Conservation (phyloP, 306 rosid genomes). For the Rosa chinensis region DNA sequence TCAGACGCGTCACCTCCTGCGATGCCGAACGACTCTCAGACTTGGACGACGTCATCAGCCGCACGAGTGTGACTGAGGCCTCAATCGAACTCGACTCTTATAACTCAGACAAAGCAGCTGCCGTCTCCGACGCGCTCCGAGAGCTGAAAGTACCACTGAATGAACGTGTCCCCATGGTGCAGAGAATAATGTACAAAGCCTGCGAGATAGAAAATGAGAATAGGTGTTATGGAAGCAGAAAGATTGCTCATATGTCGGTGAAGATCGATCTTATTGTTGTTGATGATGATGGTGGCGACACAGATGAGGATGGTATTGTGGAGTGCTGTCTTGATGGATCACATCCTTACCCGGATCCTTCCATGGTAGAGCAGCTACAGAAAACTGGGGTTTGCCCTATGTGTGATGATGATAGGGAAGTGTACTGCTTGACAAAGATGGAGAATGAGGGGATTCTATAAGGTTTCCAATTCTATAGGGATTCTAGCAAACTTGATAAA, state of each 20-base stretch:
- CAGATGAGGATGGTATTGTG: neutral
- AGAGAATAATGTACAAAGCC: neutral
- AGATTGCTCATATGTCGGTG: neutral
- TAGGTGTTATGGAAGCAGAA: neutral
- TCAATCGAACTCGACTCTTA: neutral
- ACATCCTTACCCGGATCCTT: neutral
- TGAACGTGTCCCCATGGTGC: neutral
- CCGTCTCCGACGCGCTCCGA: neutral
- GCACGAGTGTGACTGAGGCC: neutral
- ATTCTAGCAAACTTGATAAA: too few relatives aligned
- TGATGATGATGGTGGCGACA: neutral
- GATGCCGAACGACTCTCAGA: neutral
- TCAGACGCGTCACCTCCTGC: neutral
- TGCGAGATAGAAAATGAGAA: neutral
- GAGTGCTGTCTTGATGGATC: neutral
- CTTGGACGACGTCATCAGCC: conserved; percentile 3
- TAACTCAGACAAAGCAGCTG: neutral
- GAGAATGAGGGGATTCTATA: too few relatives aligned
- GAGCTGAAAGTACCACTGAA: neutral
- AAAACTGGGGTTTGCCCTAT: neutral
- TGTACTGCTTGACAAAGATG: too few relatives aligned
- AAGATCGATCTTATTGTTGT: neutral
- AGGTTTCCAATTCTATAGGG: too few relatives aligned
- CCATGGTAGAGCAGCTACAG: neutral
- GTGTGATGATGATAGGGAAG: too few relatives aligned